phyloP scores from a whole-genome alignment of 2,329 filamentous ascomycete species.

The Grosmannia huntii region DNA sequence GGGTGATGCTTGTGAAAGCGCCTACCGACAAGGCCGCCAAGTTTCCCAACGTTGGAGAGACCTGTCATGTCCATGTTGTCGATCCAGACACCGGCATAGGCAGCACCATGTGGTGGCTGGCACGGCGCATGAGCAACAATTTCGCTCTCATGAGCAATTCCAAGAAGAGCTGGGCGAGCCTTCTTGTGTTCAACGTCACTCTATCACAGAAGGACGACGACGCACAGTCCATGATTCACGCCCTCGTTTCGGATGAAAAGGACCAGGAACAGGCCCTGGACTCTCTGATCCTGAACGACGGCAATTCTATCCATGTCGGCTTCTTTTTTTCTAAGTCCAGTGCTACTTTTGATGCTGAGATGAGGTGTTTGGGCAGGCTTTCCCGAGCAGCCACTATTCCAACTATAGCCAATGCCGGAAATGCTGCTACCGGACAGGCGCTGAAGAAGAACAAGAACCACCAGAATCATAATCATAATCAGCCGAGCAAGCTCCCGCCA shows the following conservation, averaged over 20 bases:
- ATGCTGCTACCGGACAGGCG: not conserved
- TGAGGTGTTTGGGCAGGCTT: conserved; percentile 8
- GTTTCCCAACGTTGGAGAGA: conserved; percentile 10
- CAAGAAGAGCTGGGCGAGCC: conserved; percentile 5
- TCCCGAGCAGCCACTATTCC: not conserved
- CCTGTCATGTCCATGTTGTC: conserved; percentile 6
- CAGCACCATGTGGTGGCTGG: conserved; percentile 9
- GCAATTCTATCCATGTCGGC: conserved; percentile 6
- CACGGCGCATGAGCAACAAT: conserved; percentile 7
- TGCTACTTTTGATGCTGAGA: conserved; percentile 12
- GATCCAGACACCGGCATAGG: not conserved
- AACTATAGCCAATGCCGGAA: not conserved
- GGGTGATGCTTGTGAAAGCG: conserved; percentile 10
- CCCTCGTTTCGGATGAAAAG: conserved; percentile 4
- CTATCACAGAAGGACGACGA: conserved; percentile 1
- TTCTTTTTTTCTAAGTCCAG: conserved; percentile 10
- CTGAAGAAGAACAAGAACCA: not conserved
- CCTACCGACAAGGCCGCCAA: not conserved
- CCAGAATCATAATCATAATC: not conserved
- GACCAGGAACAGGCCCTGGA: not conserved
- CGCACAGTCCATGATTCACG: not conserved
- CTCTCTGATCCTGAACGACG: not conserved
- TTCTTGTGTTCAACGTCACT: conserved; percentile 9
- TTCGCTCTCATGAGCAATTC: conserved; percentile 1
- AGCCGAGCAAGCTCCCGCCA: not conserved